A percentile compares a stretch with the other conserved stretches of the same genome.
Evolutionary conservation across 2,329 filamentous ascomycete genomes (phyloP).

Genomic region (Neobulgaria alba): DNA sequence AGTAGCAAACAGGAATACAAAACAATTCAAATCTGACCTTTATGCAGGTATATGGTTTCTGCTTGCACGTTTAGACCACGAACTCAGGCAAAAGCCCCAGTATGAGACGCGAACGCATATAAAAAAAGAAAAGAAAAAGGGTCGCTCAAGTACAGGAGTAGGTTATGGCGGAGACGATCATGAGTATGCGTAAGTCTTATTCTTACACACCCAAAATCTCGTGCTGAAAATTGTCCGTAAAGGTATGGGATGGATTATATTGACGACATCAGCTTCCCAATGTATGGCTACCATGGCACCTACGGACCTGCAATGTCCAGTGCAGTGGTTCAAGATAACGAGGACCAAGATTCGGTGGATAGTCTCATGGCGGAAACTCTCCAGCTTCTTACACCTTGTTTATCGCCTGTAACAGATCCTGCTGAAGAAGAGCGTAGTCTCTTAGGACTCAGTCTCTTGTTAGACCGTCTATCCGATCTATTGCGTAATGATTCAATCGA

Average conservation of each 20-base stretch:
- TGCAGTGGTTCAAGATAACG: neutral
- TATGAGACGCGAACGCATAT: neutral
- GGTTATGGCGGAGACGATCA: slow-evolving; percentile 9
- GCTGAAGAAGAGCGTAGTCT: slow-evolving; percentile 5
- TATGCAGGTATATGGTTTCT: slow-evolving; percentile 11
- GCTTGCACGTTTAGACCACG: slow-evolving; percentile 13
- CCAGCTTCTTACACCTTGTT: slow-evolving; percentile 9
- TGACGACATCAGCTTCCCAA: neutral
- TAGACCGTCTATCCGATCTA: slow-evolving; percentile 13
- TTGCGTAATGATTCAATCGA: slow-evolving; percentile 18
- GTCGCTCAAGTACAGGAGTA: slow-evolving; percentile 4
- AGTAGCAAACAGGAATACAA: neutral
- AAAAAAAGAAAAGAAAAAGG: slow-evolving; percentile 1
- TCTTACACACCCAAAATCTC: too few relatives aligned
- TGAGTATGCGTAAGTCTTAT: neutral
- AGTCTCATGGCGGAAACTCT: slow-evolving; percentile 11
- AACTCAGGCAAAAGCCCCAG: neutral
- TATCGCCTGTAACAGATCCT: slow-evolving; percentile 5
- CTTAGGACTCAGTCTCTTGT: slow-evolving; percentile 11
- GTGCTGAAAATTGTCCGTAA: too few relatives aligned
- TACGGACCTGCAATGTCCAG: neutral
- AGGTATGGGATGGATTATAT: neutral
- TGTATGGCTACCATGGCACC: neutral
- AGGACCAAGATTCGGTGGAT: slow-evolving; percentile 7
- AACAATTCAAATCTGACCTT: neutral